phyloP scores from a whole-genome alignment of 257 asterid species.

The Verbena officinalis region DNA sequence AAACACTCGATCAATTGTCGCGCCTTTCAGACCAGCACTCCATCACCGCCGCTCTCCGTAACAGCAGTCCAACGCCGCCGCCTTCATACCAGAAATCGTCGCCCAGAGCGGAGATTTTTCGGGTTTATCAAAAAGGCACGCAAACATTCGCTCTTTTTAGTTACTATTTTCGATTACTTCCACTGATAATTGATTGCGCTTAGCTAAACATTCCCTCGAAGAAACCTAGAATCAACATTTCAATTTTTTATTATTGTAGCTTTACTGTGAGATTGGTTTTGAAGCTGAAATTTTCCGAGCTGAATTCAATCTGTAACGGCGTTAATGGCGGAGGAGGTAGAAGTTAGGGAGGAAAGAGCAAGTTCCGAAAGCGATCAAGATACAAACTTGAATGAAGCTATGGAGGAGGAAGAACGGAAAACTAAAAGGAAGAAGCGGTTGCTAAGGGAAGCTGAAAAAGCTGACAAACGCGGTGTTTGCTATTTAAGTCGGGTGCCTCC shows the following conservation, averaged over 20 bases:
- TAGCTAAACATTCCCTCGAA: not conserved
- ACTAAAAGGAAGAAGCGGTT: slow-evolving; percentile 51
- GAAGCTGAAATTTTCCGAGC: not conserved
- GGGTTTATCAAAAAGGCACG: too few relatives aligned
- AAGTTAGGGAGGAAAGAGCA: slow-evolving; percentile 30
- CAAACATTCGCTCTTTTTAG: not conserved
- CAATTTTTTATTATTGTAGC: not conserved
- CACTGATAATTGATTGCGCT: not conserved
- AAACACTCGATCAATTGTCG: too few relatives aligned
- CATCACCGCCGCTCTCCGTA: too few relatives aligned
- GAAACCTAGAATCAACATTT: too few relatives aligned
- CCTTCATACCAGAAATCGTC: too few relatives aligned
- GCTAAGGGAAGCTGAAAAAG: slow-evolving; percentile 51
- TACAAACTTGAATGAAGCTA: slow-evolving; percentile 29
- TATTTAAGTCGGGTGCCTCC: slow-evolving; percentile 90
- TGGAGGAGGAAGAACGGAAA: slow-evolving; percentile 35
- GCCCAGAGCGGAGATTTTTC: not conserved
- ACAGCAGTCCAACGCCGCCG: too few relatives aligned
- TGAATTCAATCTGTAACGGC: not conserved
- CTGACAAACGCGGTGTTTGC: slow-evolving; percentile 75
- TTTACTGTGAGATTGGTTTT: not conserved
- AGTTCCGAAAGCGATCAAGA: slow-evolving; percentile 27
- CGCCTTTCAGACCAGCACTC: too few relatives aligned
- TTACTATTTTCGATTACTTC: not conserved
- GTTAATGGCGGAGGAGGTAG: slow-evolving; percentile 58